Percentiles rank a stretch among this genome's conserved stretches.
Evolutionary conservation across 371 early-diverging fungal species (phyloP).

Genomic region (Mucor piriformis): DNA sequence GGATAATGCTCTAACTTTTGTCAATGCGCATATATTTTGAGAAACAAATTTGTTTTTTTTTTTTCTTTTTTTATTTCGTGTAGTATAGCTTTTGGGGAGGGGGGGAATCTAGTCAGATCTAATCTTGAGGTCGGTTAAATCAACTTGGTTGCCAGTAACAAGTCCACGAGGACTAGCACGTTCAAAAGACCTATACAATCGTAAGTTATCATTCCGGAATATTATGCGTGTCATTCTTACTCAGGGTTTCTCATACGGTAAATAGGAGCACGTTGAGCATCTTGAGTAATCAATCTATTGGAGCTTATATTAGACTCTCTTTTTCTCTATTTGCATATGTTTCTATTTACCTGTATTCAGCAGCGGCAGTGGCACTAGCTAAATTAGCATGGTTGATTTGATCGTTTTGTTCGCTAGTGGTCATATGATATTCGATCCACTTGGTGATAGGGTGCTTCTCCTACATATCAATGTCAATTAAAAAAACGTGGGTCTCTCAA

Average conservation of each 20-base stretch:
- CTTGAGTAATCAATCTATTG: slow-evolving; percentile 43
- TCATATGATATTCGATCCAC: slow-evolving; percentile 53
- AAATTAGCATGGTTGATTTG: slow-evolving; percentile 28
- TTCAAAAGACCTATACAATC: slow-evolving; percentile 49
- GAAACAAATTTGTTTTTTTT: background rate
- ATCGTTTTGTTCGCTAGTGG: slow-evolving; percentile 37
- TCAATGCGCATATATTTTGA: background rate
- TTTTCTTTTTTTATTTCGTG: background rate
- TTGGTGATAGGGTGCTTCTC: slow-evolving; percentile 51
- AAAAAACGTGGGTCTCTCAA: background rate
- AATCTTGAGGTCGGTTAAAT: slow-evolving; percentile 49
- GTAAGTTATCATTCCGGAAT: no score
- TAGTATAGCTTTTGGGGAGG: background rate
- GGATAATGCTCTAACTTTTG: no score
- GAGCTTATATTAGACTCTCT: background rate
- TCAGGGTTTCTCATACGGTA: slow-evolving; percentile 54
- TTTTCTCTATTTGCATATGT: background rate
- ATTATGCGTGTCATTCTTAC: no score
- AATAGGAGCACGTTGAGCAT: slow-evolving; percentile 51
- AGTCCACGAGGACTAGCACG: slow-evolving; percentile 48
- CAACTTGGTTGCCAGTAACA: slow-evolving; percentile 39
- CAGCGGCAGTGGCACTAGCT: slow-evolving; percentile 37
- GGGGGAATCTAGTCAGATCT: slow-evolving; percentile 37
- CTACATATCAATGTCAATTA: slow-evolving; percentile 18
- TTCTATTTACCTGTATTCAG: slow-evolving; percentile 43